Conservation (phyloP, 495 filamentous ascomycete species). For the Neurospora sp. region DNA sequence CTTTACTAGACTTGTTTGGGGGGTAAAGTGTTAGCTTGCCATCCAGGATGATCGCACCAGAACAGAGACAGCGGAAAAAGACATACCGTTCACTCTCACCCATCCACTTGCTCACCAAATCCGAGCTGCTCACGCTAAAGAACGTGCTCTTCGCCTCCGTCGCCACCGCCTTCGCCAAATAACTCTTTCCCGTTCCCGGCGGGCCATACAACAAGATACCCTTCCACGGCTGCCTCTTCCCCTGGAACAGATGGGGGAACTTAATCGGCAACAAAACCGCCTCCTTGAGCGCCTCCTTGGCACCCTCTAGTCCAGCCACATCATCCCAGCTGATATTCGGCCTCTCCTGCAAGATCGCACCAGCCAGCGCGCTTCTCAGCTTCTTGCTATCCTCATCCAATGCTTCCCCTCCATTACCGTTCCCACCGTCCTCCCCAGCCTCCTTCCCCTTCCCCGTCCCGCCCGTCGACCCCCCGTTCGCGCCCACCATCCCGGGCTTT, state of each 20-base stretch:
- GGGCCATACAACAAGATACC: slow-evolving; percentile 95
- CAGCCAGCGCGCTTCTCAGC: slow-evolving; percentile 76
- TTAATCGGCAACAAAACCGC: slow-evolving; percentile 96
- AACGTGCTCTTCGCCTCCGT: slow-evolving; percentile 99
- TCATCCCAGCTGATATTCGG: slow-evolving; percentile 97
- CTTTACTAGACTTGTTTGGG: slow-evolving; percentile 67
- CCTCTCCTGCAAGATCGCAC: slow-evolving; percentile 88
- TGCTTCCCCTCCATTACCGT: slow-evolving; percentile 46
- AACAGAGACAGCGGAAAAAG: no score
- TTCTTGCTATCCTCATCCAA: slow-evolving; percentile 91
- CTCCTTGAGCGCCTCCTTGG: slow-evolving; percentile 96
- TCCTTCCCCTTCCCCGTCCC: slow-evolving; percentile 48
- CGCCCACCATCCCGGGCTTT: slow-evolving; percentile 69
- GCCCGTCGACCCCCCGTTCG: slow-evolving; percentile 70
- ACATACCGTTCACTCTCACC: slow-evolving; percentile 88
- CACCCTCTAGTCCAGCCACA: slow-evolving; percentile 89
- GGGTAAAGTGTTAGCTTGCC: no score
- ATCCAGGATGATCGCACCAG: no score
- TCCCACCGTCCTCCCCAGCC: slow-evolving; percentile 30
- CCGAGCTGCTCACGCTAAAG: slow-evolving; percentile 94
- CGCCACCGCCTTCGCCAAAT: slow-evolving; percentile 92
- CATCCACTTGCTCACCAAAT: slow-evolving; percentile 99
- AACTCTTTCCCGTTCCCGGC: slow-evolving; percentile 93
- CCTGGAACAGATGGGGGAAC: slow-evolving; percentile 94
- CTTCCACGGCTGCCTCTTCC: slow-evolving; percentile 96